Evolutionary conservation across 129 eudicot species (phyloP).

Genomic region (Kitagawia praeruptora): DNA sequence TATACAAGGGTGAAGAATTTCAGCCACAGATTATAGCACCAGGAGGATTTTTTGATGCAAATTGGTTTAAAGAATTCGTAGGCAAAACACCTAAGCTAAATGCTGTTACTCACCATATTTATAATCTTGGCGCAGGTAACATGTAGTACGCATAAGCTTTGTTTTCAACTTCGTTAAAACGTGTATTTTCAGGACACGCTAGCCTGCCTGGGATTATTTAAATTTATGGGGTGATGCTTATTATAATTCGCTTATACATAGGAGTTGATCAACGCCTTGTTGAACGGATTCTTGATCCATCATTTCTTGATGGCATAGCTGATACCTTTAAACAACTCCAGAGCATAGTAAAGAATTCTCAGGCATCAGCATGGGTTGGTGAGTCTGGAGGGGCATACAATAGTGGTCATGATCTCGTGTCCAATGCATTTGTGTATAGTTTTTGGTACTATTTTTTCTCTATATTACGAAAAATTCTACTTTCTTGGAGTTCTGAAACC

Average conservation of each 20-base stretch:
- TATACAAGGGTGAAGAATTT: slow-evolving; percentile 37
- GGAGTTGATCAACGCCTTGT: slow-evolving; percentile 43
- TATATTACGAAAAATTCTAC: not conserved
- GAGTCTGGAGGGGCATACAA: slow-evolving; percentile 97
- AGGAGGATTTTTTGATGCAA: slow-evolving; percentile 71
- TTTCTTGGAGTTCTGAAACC: not conserved
- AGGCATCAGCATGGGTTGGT: slow-evolving; percentile 84
- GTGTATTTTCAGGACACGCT: too few relatives aligned
- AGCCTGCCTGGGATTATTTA: too few relatives aligned
- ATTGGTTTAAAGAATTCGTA: slow-evolving; percentile 63
- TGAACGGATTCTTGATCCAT: slow-evolving; percentile 63
- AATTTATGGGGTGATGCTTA: not conserved
- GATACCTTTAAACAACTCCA: slow-evolving; percentile 52
- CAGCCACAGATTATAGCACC: slow-evolving; percentile 73
- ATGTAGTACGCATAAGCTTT: not conserved
- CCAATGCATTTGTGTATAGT: slow-evolving; percentile 72
- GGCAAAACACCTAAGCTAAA: slow-evolving; percentile 44
- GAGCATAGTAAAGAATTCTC: slow-evolving; percentile 39
- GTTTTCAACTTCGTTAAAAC: not conserved
- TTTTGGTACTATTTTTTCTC: slow-evolving; percentile 52
- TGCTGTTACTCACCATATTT: slow-evolving; percentile 71
- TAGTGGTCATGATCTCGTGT: slow-evolving; percentile 65
- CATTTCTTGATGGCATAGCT: slow-evolving; percentile 54
- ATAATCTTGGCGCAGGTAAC: slow-evolving; percentile 89
- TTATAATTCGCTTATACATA: not conserved